phyloP scores from a whole-genome alignment of 2,329 filamentous ascomycete species.

The Dactylellina haptotyla region DNA sequence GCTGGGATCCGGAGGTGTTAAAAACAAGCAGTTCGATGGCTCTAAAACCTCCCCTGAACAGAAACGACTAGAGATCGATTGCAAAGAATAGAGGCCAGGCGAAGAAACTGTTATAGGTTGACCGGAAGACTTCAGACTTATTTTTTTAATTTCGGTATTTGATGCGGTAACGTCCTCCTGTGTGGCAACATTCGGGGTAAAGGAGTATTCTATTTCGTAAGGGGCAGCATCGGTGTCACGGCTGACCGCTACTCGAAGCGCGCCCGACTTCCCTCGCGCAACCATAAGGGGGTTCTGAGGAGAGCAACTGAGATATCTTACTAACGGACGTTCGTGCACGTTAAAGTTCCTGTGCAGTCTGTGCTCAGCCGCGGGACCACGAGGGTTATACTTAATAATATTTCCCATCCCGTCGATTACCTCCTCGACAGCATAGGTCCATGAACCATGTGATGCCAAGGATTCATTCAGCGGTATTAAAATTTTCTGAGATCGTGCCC shows the following conservation, averaged over 20 bases:
- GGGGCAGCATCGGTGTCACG: slow-evolving; percentile 67
- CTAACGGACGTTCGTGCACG: slow-evolving; percentile 85
- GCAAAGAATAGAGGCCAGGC: slow-evolving; percentile 86
- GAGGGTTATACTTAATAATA: slow-evolving; percentile 76
- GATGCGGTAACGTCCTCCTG: slow-evolving; percentile 42
- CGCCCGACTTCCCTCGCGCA: slow-evolving; percentile 74
- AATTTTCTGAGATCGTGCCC: slow-evolving; percentile 80
- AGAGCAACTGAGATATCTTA: slow-evolving; percentile 78
- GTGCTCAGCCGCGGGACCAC: slow-evolving; percentile 64
- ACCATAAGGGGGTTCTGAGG: slow-evolving; percentile 82
- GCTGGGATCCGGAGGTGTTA: slow-evolving; percentile 89
- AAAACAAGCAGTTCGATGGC: slow-evolving; percentile 88
- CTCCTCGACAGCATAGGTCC: slow-evolving; percentile 91
- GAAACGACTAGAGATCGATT: slow-evolving; percentile 78
- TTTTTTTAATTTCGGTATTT: slow-evolving; percentile 64
- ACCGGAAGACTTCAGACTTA: slow-evolving; percentile 54
- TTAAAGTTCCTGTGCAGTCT: slow-evolving; percentile 77
- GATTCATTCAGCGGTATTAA: slow-evolving; percentile 90
- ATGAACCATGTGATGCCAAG: slow-evolving; percentile 78
- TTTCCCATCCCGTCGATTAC: slow-evolving; percentile 93
- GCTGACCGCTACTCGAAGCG: slow-evolving; percentile 58
- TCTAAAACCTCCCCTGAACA: slow-evolving; percentile 91
- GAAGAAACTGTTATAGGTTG: slow-evolving; percentile 68
- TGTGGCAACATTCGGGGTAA: slow-evolving; percentile 76
- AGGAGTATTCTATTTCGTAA: slow-evolving; percentile 81